Percentiles rank a stretch among this genome's conserved stretches.
Conservation (phyloP, 305 asterid species). For the Lippia alba region DNA sequence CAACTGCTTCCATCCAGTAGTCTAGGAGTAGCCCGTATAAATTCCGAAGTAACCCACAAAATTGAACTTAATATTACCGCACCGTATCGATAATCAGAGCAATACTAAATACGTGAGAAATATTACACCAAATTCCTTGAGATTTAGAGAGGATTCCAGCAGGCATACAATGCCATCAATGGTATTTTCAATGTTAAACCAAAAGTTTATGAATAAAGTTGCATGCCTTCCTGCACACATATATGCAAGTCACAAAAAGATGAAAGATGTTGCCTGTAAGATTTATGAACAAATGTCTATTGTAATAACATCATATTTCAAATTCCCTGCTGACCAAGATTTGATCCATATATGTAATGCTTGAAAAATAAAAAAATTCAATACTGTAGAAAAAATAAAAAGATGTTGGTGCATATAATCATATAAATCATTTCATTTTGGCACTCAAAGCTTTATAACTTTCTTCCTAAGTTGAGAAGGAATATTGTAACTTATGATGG, state of each 20-base stretch:
- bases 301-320: neutral
- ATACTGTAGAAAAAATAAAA: neutral
- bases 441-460: too few relatives aligned
- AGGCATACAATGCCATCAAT: conserved; percentile 19
- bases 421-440: too few relatives aligned
- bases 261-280: neutral
- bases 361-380: neutral
- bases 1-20: neutral
- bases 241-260: neutral
- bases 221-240: neutral
- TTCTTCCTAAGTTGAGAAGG: too few relatives aligned
- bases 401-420: too few relatives aligned
- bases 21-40: too few relatives aligned
- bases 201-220: too few relatives aligned
- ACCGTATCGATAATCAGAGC: neutral
- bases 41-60: neutral
- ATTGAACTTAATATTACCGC: too few relatives aligned
- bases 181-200: too few relatives aligned
- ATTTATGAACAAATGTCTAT: neutral
- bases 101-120: neutral
- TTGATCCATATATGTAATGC: too few relatives aligned
- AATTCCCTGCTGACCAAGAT: too few relatives aligned
- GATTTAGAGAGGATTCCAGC: conserved; percentile 30
- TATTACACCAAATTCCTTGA: conserved; percentile 3
- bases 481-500: too few relatives aligned